Base-by-base conservation (phyloP, 2,329 filamentous ascomycete genomes). In the Huntiella bhutanensis region DNA sequence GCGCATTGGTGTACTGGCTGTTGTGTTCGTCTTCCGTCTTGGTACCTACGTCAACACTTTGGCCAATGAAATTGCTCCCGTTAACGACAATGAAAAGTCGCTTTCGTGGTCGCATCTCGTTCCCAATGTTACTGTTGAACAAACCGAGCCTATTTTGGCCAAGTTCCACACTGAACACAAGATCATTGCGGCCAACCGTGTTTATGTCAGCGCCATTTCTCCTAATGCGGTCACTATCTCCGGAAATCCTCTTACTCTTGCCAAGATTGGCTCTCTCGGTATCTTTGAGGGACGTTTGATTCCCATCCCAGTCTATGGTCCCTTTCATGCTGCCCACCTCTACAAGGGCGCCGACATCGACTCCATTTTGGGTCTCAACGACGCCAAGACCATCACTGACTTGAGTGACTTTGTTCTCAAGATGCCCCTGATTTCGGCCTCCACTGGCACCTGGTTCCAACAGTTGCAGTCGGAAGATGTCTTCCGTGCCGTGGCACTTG, bases 41-140 rank as follows among this genome's bases (percentile, higher is more conserved):
- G 78, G 77, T 41, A 61, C 71, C 17, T 67, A 75, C 52, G 71
- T 76, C 44, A 60, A 64, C 33, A 61, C 64, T 4, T 55, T 73
- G 47, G 65, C 70, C 10, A 65, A 71, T 52, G 59, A 60, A 51
- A 56, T 71, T 35, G 60, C 55, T 51, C 62, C 63, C 5, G 44
- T 44, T n/a, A 22, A 22, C 15, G 52, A 60, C 5, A 52, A 43
- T 16, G 62, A 62, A n/a, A 56, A 56, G 35, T 71, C 72, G 12
- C 68, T 75, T 52, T 71, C 71, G 55, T 83, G 79, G 79, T 79
- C 77, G 5, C 75, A 72, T 48, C 72, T 81, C 51, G 66, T 81
- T 45, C 65, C 75, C n/a, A 69, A 67, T 39, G 62, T 69, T 38
- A 66, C 63, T 38, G 69, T 75, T 52, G 58, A 64, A 33, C 63